Conservation (phyloP, 164 flowering plant species). For the Piper betle region DNA sequence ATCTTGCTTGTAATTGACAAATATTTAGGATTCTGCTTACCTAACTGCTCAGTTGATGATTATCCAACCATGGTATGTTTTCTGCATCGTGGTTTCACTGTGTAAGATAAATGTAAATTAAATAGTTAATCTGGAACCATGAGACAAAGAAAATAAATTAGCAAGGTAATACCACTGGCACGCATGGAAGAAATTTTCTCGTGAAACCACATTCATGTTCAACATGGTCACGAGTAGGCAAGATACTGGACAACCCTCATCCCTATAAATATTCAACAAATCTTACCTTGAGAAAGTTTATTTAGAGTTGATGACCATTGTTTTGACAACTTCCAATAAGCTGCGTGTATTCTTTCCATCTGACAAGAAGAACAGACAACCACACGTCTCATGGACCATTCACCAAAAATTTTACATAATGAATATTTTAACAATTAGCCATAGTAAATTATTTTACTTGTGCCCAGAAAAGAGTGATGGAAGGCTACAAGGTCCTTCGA, state of each 20-base stretch:
- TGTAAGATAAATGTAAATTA: background rate
- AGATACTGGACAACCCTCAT: too few relatives aligned
- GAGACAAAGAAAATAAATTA: background rate
- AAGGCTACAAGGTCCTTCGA: too few relatives aligned
- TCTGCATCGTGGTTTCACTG: slow-evolving; percentile 81
- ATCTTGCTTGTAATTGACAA: too few relatives aligned
- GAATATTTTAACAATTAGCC: too few relatives aligned
- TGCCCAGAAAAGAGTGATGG: too few relatives aligned
- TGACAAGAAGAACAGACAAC: slow-evolving; percentile 13
- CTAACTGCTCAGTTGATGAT: slow-evolving; percentile 6
- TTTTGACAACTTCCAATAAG: slow-evolving; percentile 81
- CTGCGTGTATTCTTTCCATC: slow-evolving; percentile 80
- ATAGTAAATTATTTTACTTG: too few relatives aligned
- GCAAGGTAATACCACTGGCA: background rate
- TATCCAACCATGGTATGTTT: slow-evolving; percentile 87
- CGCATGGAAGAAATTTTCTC: background rate
- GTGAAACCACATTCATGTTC: background rate
- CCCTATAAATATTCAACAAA: too few relatives aligned
- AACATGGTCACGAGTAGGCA: background rate
- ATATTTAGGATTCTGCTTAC: too few relatives aligned
- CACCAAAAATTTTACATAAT: too few relatives aligned
- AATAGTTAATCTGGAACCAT: background rate
- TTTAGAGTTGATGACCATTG: slow-evolving; percentile 90
- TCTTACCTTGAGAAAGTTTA: slow-evolving; percentile 82
- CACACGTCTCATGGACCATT: too few relatives aligned